phyloP scores from a whole-genome alignment of 345 rosid species.

The Passiflora organensis region DNA sequence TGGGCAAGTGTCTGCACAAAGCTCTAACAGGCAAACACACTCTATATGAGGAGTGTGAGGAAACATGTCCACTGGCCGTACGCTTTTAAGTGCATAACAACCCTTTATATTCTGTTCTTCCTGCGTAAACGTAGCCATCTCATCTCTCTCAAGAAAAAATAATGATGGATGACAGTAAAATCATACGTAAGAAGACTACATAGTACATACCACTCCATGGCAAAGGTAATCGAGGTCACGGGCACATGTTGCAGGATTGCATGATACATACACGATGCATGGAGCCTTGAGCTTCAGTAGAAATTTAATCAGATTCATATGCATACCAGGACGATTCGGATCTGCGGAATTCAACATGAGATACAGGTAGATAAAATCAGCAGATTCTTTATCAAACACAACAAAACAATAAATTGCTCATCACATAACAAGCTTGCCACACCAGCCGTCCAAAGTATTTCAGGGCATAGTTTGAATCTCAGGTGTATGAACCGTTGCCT shows the following conservation, averaged over 20 bases:
- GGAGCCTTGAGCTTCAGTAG: conserved; percentile 75
- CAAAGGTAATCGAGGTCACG: conserved; percentile 95
- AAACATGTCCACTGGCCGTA: conserved; percentile 94
- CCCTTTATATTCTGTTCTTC: conserved; percentile 57
- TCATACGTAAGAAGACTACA: conserved; percentile 12
- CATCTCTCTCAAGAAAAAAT: conserved; percentile 12
- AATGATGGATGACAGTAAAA: neutral
- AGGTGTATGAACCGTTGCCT: no score
- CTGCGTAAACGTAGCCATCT: conserved; percentile 34
- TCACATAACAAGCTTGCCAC: no score
- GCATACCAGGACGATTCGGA: conserved; percentile 97
- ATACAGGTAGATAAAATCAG: neutral
- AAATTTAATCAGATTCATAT: conserved; percentile 85
- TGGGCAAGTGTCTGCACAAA: conserved; percentile 34
- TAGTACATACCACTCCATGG: conserved; percentile 57
- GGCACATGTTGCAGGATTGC: conserved; percentile 91
- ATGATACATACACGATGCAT: conserved; percentile 72
- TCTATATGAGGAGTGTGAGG: conserved; percentile 96
- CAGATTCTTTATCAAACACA: neutral
- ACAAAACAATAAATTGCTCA: neutral
- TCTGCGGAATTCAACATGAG: conserved; percentile 41
- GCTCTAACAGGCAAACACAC: conserved; percentile 79
- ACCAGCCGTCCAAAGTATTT: no score
- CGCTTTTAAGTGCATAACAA: conserved; percentile 61
- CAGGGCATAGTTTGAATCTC: no score